Evolutionary conservation across 768 basidiomycete genomes (phyloP), one percentile per base, ranked within the genome.

Genomic region (Collybia sp.): DNA sequence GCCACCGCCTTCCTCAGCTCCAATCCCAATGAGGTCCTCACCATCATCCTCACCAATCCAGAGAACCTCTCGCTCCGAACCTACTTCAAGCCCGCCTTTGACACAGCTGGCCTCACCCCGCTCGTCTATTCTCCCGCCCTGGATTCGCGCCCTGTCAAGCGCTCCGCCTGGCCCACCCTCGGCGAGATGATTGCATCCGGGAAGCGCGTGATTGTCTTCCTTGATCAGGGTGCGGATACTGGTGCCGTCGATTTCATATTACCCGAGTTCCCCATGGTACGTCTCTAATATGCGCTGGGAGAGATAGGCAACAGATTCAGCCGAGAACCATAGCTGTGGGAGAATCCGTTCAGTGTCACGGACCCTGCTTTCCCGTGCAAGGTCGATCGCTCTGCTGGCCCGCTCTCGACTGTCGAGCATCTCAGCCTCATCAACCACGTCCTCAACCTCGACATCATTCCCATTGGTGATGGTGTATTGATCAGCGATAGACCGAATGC

Each of bases 341-440:
- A 72, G 54, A 63, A 69, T 18, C 70, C 68, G 10, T 71, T 70
- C 55, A 61, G 58, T 51, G 55, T 58, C 12, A 73, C 68, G 8
- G 58, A 72, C 53, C 12, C 59, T 12, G 53, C 48, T 12, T 72
- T 72, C 59, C 71, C 70, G 5, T 73, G 71, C 55, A 54, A 50
- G 6, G 65, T 73, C 39, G 63, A 72, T 53, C 68, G 71, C 37
- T 68, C 64, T 25, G 50, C 44, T 10, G 69, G 71, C 1, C 60
- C 67, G 1, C 65, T 71, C 16, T 45, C 58, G 12, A 54, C 58
- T 1, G 54, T 41, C 15, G 66, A 71, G 40, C 72, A 68, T 53
- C 65, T 68, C 59, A 68, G 63, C 53, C 61, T 70, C 60, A 63
- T 67, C 59, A 75, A 73, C 61, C 72, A 75, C 56, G 67, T 65